Conservation (phyloP, 2,329 filamentous ascomycete species). For the Alternaria panax region DNA sequence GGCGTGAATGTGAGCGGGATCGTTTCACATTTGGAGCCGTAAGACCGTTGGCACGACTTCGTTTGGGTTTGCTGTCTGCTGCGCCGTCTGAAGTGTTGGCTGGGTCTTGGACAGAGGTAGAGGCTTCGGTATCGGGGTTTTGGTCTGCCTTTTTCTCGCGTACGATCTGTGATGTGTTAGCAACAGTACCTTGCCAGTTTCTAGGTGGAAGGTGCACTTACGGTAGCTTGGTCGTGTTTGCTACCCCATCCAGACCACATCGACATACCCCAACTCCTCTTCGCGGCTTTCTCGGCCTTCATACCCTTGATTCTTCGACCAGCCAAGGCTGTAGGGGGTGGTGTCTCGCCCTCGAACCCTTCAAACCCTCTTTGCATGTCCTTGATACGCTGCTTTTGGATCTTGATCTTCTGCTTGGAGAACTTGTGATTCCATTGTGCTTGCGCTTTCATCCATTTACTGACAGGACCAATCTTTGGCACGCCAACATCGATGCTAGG, state of each 20-base stretch:
- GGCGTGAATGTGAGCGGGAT: constrained; percentile 40
- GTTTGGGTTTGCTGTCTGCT: constrained; percentile 15
- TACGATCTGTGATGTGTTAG: constrained; percentile 36
- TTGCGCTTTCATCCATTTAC: constrained; percentile 83
- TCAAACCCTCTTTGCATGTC: constrained; percentile 77
- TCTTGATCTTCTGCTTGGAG: constrained; percentile 69
- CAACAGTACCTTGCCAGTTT: not conserved
- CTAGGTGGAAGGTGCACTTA: constrained; percentile 48
- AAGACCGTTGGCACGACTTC: constrained; percentile 15
- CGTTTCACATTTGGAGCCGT: constrained; percentile 14
- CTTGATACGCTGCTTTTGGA: constrained; percentile 76
- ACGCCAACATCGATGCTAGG: constrained; percentile 73
- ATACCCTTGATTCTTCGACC: constrained; percentile 66
- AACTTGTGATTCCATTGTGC: constrained; percentile 77
- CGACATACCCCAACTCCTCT: constrained; percentile 76
- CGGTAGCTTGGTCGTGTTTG: constrained; percentile 81
- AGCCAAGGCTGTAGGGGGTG: constrained; percentile 84
- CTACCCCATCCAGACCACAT: constrained; percentile 90
- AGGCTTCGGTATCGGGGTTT: constrained; percentile 27
- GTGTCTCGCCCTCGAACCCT: constrained; percentile 73
- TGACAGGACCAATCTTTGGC: constrained; percentile 79
- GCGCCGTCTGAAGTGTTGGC: constrained; percentile 47
- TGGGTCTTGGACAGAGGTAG: constrained; percentile 35
- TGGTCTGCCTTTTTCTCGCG: constrained; percentile 45
- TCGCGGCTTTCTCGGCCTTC: constrained; percentile 61